Conservation (phyloP, 2,329 filamentous ascomycete genomes). For the Fusarium equiseti region DNA sequence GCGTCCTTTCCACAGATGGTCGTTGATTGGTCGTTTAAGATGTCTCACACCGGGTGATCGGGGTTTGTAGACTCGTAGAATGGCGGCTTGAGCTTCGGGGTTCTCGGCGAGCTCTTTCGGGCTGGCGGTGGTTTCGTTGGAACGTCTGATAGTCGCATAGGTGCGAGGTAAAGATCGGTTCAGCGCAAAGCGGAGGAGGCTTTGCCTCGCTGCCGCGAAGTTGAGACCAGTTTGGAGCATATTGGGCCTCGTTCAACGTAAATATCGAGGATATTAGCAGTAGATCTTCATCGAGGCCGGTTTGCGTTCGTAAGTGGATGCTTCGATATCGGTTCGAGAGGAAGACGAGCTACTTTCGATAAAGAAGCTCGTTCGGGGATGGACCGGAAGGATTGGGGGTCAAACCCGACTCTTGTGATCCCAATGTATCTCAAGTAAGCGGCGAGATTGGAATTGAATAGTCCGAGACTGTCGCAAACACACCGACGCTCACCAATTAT, state of each 20-base stretch:
- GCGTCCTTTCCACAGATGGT: conserved; percentile 95
- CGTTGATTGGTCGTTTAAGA: conserved; percentile 91
- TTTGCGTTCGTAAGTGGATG: conserved; percentile 14
- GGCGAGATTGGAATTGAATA: conserved; percentile 14
- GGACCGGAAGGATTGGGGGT: conserved; percentile 20
- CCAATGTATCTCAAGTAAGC: conserved; percentile 19
- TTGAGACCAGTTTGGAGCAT: conserved; percentile 52
- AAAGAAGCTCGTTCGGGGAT: conserved; percentile 20
- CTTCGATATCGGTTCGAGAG: conserved; percentile 33
- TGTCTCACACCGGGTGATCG: conserved; percentile 93
- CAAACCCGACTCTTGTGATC: conserved; percentile 10
- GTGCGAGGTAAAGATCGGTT: conserved; percentile 46
- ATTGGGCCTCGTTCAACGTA: conserved; percentile 4
- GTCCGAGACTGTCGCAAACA: conserved; percentile 32
- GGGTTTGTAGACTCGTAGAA: conserved; percentile 89
- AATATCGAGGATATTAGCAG: conserved; percentile 1
- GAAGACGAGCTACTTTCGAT: conserved; percentile 26
- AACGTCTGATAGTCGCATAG: conserved; percentile 49
- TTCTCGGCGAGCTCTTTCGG: conserved; percentile 46
- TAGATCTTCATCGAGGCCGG: conserved; percentile 32
- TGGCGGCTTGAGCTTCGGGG: conserved; percentile 53
- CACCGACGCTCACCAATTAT: conserved; percentile 36
- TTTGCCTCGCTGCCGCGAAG: conserved; percentile 47
- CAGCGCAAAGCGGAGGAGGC: conserved; percentile 48
- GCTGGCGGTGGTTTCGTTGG: conserved; percentile 37